Base-by-base conservation (phyloP, 2,329 filamentous ascomycete genomes). In the Colletotrichum simmondsii region DNA sequence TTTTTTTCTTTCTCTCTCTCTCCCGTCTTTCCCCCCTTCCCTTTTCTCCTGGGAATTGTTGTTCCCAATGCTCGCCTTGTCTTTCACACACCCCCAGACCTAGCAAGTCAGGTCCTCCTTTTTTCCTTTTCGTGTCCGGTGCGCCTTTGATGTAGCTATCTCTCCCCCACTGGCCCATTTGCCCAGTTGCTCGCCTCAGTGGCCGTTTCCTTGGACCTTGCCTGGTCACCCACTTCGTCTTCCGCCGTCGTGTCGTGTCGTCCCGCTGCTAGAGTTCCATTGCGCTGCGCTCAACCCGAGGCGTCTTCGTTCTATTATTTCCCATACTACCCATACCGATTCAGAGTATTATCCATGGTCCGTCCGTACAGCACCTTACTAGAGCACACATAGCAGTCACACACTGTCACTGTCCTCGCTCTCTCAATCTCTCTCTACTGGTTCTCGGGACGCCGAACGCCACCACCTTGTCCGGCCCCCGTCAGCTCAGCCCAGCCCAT, bases 401-500 rank as follows among this genome's bases (percentile, higher is more conserved):
- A 19, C 30, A 32, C 14, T 42, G 37, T 42, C 37, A 7, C 37
- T 16, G 16, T 19, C 37, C 14, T 42, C 12, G 14, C 37, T 16
- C 14, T 16, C 37, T 42, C 37, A 35, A 35, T 42, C 42, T 19
- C 42, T 49, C 6, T 19, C 60, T 32, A 61, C 58, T 69, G 65
- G 53, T 54, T 59, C 54, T 72, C 60, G 54, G 59, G 60, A 65
- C 63, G 42, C 66, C 60, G 30, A 72, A 68, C 66, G 70, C 70
- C 65, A 72, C 53, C 66, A 65, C 70, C 54, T 35, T 72, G 70
- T 60, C 42, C 58, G 52, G 30, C 42, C 53, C 42, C 30, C 35
- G 65, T 71, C 64, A 71, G 68, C 68, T 60, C 59, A 69, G 65
- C 58, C 64, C 68, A 53, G 64, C 37, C 37, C 59, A 61, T 69